A percentile compares a stretch with the other conserved stretches of the same genome.
Evolutionary conservation across 2,329 filamentous ascomycete genomes (phyloP).

Genomic region (Aspergillus pseudoterreus): DNA sequence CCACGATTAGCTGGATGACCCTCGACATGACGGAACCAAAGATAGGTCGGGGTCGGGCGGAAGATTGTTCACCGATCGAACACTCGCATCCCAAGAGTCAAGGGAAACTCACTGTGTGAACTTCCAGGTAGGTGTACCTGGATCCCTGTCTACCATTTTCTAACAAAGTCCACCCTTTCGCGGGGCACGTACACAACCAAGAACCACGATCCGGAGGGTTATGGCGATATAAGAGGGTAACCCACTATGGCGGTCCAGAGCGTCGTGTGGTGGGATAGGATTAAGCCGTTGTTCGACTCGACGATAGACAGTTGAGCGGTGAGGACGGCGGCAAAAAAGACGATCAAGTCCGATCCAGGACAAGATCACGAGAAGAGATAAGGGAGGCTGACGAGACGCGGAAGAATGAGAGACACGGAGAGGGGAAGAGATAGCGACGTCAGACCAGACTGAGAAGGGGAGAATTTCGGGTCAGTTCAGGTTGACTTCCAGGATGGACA

Average conservation of each 20-base stretch:
- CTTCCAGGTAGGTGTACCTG: constrained; percentile 96
- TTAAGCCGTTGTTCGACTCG: neutral
- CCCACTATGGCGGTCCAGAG: neutral
- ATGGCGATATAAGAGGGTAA: neutral
- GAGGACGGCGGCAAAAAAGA: constrained; percentile 5
- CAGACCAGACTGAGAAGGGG: constrained; percentile 15
- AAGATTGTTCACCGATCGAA: neutral
- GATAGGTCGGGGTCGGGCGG: neutral
- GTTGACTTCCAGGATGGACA: constrained; percentile 16
- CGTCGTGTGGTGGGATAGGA: neutral
- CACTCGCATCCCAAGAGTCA: constrained; percentile 1
- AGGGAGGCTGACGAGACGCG: constrained; percentile 9
- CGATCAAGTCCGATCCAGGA: constrained; percentile 11
- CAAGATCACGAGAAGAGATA: constrained; percentile 11
- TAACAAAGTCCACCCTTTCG: constrained; percentile 44
- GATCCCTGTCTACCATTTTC: constrained; percentile 91
- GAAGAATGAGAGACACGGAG: constrained; percentile 9
- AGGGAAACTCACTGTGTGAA: constrained; percentile 83
- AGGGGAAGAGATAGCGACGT: constrained; percentile 16
- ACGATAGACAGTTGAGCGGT: constrained; percentile 4
- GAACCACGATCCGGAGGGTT: constrained; percentile 7
- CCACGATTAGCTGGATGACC: constrained; percentile 2
- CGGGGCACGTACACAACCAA: constrained; percentile 18
- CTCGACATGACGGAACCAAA: too few species aligned
- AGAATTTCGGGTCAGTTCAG: constrained; percentile 11